A percentile compares a stretch with the other conserved stretches of the same genome.
These are phyloP conservation scores for Penicillium sp. DNA, from an alignment of 2,329 filamentous ascomycete genomes.

Conservation along the genomic window DNA sequence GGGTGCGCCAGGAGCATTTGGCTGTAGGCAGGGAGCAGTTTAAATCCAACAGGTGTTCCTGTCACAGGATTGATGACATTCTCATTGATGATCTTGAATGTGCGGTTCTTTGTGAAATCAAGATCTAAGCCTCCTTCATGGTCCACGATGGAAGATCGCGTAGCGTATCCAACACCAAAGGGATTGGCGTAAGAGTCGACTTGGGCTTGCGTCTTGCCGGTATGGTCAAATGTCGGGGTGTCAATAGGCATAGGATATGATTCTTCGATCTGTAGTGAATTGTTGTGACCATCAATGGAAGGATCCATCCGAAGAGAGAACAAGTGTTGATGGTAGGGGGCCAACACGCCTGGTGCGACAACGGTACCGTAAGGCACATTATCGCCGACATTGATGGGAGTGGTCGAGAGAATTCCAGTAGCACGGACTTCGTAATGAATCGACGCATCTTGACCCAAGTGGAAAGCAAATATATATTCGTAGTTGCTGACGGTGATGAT, in stretches of 20 bases:
- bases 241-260: slow-evolving; percentile 58
- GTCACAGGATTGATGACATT: slow-evolving; percentile 53
- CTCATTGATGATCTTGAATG: slow-evolving; percentile 61
- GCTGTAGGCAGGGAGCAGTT: slow-evolving; percentile 54
- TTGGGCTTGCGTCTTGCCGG: too few species aligned
- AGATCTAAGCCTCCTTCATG: slow-evolving; percentile 48
- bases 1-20: slow-evolving; percentile 58
- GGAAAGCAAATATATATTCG: slow-evolving; percentile 48
- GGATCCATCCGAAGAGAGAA: slow-evolving; percentile 49
- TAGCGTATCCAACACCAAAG: slow-evolving; percentile 53
- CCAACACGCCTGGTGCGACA: slow-evolving; percentile 45
- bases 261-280: slow-evolving; percentile 56
- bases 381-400: slow-evolving; percentile 37
- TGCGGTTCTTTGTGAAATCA: slow-evolving; percentile 41
- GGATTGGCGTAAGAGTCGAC: slow-evolving; percentile 44
- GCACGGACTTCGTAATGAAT: slow-evolving; percentile 47
- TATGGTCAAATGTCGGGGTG: slow-evolving; percentile 21
- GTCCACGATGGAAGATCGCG: slow-evolving; percentile 43
- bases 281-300: slow-evolving; percentile 43
- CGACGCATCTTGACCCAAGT: slow-evolving; percentile 44
- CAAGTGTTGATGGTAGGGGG: slow-evolving; percentile 48
- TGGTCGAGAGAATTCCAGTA: slow-evolving; percentile 49
- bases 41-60: slow-evolving; percentile 55
- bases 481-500: slow-evolving; percentile 49
- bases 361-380: slow-evolving; percentile 41